Base-by-base conservation (phyloP, 495 filamentous ascomycete genomes). In the Chlorociboria aeruginascens region DNA sequence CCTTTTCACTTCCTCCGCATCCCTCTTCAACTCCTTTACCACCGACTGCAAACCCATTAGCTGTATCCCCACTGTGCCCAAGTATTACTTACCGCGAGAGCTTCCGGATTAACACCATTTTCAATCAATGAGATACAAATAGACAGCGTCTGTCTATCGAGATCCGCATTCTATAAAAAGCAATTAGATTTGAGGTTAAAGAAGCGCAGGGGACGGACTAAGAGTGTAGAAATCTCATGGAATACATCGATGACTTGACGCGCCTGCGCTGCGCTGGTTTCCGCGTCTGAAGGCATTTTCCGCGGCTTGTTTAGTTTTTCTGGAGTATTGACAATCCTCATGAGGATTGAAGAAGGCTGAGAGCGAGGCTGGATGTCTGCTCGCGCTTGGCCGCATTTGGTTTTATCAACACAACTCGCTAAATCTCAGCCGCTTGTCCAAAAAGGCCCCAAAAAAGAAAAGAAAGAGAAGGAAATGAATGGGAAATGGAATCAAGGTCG, bases 61-160 rank as follows among this genome's bases (percentile, higher is more conserved):
- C 43, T 34, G 14, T 17, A 17, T 42, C 32, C 10, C 32, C 36
- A 28, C 9, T 30, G n/a, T 8, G 9, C 10, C 8, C 31, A 13
- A 25, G 7, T 14, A 40, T 52, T 11, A 71, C 83, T 49, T 74
- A 96, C 92, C 31, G 90, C 90, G 11, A 98, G 69, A 8, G 89
- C 93, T 61, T 97, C 92, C 6, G 92, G 92, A 64, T 93, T 94
- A 8, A 96, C 86, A 6, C 93, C 93, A 63, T 96, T 96, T 66
- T 98, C 92, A 51, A 98, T 87, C 58, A 98, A 75, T 37, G 87
- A 94, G 46, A 97, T 90, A 60, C 92, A 98, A 46, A 93, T 81
- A 8, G 89, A 95, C 10, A 98, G 74, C 8, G 88, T 86, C 33
- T 85, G 82, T 14, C 92, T 78, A 63, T 95, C 88, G 30, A 98